These are phyloP conservation scores for Penicillium sp. DNA, from an alignment of 2,329 filamentous ascomycete genomes.

Conservation along the genomic window DNA sequence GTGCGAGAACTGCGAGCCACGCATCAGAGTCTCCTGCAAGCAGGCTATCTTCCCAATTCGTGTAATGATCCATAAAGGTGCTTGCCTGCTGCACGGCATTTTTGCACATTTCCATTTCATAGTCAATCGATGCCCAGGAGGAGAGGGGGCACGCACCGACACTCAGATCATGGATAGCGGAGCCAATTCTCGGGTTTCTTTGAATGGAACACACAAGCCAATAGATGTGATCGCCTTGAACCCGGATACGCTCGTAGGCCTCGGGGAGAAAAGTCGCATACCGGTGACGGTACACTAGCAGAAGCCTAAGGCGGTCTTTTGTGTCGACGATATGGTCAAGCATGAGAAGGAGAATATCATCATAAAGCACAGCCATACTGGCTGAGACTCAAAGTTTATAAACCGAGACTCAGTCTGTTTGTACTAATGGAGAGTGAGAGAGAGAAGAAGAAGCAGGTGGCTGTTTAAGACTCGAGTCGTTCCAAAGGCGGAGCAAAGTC, in stretches of 20 bases:
- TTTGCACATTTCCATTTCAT: neutral
- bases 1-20: neutral
- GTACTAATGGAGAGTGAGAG: neutral
- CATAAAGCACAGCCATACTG: neutral
- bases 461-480: neutral
- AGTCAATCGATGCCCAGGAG: neutral
- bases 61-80: neutral
- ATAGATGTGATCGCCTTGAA: neutral
- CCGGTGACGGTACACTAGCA: neutral
- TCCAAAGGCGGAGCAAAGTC: neutral
- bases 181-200: neutral
- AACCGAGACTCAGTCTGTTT: neutral
- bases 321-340: neutral
- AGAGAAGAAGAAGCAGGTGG: neutral
- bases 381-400: neutral
- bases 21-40: neutral
- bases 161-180: neutral
- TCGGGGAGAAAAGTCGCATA: neutral
- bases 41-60: neutral
- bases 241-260: neutral
- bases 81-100: neutral
- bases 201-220: neutral
- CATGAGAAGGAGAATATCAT: neutral
- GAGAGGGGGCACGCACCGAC: too few species aligned
- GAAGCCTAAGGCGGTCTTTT: neutral